These are phyloP conservation scores for Barnettozyma wickerhamii DNA, from an alignment of 805 yeast species.

Conservation along the genomic window DNA sequence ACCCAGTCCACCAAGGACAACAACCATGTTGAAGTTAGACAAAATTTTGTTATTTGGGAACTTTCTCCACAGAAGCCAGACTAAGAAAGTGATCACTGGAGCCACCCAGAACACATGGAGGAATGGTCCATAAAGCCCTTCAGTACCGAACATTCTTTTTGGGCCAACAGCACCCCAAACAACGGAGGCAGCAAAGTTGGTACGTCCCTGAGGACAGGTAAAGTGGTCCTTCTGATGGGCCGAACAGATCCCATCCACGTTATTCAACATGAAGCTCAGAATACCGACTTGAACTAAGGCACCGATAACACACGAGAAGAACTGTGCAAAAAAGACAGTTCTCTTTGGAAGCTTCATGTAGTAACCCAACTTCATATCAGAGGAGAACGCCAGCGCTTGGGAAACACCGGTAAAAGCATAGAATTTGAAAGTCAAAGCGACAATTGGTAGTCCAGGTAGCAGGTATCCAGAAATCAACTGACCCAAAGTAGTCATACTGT, in stretches of 20 bases:
- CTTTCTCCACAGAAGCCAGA: slow-evolving; percentile 33
- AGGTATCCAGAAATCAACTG: slow-evolving; percentile 53
- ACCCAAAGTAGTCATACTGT: slow-evolving; percentile 39
- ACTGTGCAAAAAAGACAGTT: slow-evolving; percentile 47
- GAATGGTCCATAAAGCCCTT: slow-evolving; percentile 31
- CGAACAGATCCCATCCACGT: slow-evolving; percentile 31
- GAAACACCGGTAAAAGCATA: slow-evolving; percentile 49
- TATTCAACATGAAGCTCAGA: slow-evolving; percentile 31
- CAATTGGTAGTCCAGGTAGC: slow-evolving; percentile 37
- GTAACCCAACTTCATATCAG: slow-evolving; percentile 42
- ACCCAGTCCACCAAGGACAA: slow-evolving; percentile 49
- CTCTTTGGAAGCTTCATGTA: slow-evolving; percentile 57
- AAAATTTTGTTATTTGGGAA: slow-evolving; percentile 36
- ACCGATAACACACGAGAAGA: slow-evolving; percentile 30
- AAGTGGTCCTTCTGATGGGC: slow-evolving; percentile 35
- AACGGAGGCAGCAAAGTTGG: slow-evolving; percentile 37
- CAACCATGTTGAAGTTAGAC: slow-evolving; percentile 56
- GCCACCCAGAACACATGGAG: slow-evolving; percentile 62
- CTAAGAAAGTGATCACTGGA: slow-evolving; percentile 38
- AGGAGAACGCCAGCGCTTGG: slow-evolving; percentile 50
- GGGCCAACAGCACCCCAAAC: slow-evolving; percentile 58
- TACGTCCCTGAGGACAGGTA: slow-evolving; percentile 34
- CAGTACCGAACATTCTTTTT: slow-evolving; percentile 46
- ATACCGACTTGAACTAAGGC: slow-evolving; percentile 29
- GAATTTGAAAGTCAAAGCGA: slow-evolving; percentile 59